Evolutionary conservation across 225 moss, liverwort and hornwort species (phyloP), one percentile per base, ranked within the genome.

Genomic region (Pleurozium schreberi): DNA sequence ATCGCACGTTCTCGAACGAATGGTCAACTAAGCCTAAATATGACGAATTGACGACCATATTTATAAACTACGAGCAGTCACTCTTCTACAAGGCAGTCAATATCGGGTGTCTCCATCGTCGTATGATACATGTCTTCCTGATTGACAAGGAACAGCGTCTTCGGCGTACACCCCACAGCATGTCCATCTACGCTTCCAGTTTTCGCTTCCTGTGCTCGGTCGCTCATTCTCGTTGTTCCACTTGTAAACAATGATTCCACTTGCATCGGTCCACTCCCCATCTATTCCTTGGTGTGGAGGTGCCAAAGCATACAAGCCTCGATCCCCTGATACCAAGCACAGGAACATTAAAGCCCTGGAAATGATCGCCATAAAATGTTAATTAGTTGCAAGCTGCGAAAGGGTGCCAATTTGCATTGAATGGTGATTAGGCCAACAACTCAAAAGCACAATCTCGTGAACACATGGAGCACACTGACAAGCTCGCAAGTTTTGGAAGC

Each of bases 271-370:
- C 94, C 92, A 94, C 63, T 92, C 92, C 34, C 93, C 92, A 75
- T 94, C 93, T 81, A 94, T 90, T 70, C 94, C 94, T 86, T 93
- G 93, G 68, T 93, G 93, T 11, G 92, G 93, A 80, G 94, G 94
- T 58, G 94, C 92, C 75, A 88, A 87, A 65, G 92, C 42, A 74
- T 88, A 93, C 81, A 92, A 84, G 64, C 92, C 92, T 60, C 45
- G 89, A 86, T 94, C 92, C 33, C 92, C 93, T 92, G 84, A 86
- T 57, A 66, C 71, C 59, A 88, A 70, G 86, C 76, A 89, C 76
- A 90, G 40, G 16, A 75, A 71, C 13, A 47, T 64, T 49, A 38
- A 63, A 86, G 38, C 38, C 59, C 43, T 64, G 47, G n/a, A 47
- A 42, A 78, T 33, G 70, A 89, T 43, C 77, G 70, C 78, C 70